Base-by-base conservation (phyloP, 805 yeast genomes). In the Sugiyamaella chiloensis region DNA sequence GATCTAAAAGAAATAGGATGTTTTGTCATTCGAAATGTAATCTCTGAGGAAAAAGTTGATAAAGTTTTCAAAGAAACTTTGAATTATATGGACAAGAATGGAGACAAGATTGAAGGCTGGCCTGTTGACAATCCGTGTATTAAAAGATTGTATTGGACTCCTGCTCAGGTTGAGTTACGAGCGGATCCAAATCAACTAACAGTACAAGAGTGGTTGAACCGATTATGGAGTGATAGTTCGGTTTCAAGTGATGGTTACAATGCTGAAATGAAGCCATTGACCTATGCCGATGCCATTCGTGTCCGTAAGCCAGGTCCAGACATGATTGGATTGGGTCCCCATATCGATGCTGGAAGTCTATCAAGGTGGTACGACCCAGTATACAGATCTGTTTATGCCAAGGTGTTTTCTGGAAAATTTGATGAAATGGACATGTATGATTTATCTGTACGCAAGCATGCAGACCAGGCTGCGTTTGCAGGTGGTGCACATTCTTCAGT, bases 361-460 rank as follows among this genome's bases (percentile, higher is more conserved):
- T 76, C 71, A 51, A 54, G 76, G 40, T 73, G 76, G 76, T 75
- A 72, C 52, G 76, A 73, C 55, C 52, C 47, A 9, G 61, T 55
- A 19, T 73, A 70, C 54, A 52, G 70, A n/a, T 52, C 57, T 7
- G 64, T 62, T 16, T 73, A 72, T 52, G 46, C 53, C 4, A 60
- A 60, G 41, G 69, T 73, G 16, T 65, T 63, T 24, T 50, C 47
- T 16, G 72, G 72, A 2, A 48, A 53, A 11, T 71, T 75, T 75
- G 75, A 73, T 56, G 59, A 66, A 34, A 71, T 63, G 61, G 74
- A 73, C 46, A 68, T 75, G 6, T 70, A 53, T 37, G 65, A 65
- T 44, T 59, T 65, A 17, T 63, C 64, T 16, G 61, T 62, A 26
- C 56, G 75, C 24, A 59, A 65, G 11, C 50, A 56, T 24, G 70